These are phyloP conservation scores for Leccinum angustisporum DNA, from an alignment of 1,284 basidiomycete species.

Conservation along the genomic window DNA sequence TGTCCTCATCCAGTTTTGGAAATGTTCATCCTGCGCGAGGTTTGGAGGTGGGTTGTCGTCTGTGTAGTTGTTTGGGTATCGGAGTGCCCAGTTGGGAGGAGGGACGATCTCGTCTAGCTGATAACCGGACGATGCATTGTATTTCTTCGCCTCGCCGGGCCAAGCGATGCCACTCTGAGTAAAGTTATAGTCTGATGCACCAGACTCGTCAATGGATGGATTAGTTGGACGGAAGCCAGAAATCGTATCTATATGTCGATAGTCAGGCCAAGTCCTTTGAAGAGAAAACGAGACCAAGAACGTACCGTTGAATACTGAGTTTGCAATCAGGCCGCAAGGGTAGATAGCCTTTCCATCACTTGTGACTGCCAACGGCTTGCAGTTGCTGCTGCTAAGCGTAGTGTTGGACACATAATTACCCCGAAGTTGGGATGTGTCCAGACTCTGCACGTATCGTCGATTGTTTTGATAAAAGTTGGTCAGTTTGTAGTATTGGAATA, in stretches of 20 bases:
- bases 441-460: conserved; percentile 93
- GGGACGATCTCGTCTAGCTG: conserved; percentile 70
- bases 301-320: conserved; percentile 95
- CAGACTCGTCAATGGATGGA: conserved; percentile 52
- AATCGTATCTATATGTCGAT: conserved; percentile 67
- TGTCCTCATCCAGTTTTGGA: conserved; percentile 99
- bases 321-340: conserved; percentile 97
- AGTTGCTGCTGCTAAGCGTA: conserved; percentile 74
- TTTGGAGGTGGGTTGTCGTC: conserved; percentile 70
- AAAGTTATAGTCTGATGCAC: conserved; percentile 71
- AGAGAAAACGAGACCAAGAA: not conserved
- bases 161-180: conserved; percentile 86
- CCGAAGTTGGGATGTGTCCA: conserved; percentile 83
- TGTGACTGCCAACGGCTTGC: conserved; percentile 79
- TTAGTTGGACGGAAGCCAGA: conserved; percentile 62
- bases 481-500: conserved; percentile 97
- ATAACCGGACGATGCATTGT: conserved; percentile 54
- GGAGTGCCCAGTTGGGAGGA: conserved; percentile 86
- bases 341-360: conserved; percentile 66
- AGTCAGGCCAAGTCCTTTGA: not conserved
- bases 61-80: conserved; percentile 79
- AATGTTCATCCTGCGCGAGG: conserved; percentile 83
- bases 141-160: conserved; percentile 93
- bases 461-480: conserved; percentile 99
- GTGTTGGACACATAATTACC: conserved; percentile 61